A percentile compares a stretch with the other conserved stretches of the same genome.
Conservation (phyloP, 768 basidiomycete genomes). For the Suillus weaverae region DNA sequence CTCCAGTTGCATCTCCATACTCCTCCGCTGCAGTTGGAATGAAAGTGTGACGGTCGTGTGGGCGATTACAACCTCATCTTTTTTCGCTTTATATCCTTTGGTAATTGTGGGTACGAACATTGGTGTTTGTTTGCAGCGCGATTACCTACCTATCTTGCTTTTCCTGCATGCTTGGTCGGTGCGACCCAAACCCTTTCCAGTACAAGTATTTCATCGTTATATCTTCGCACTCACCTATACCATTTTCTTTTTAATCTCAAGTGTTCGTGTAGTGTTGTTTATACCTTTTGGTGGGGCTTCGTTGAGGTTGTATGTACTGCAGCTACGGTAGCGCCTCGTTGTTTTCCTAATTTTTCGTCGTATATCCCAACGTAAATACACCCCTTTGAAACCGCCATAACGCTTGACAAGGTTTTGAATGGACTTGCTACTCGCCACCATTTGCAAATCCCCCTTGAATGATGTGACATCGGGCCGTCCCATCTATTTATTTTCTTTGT, state of each 20-base stretch:
- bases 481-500: background rate
- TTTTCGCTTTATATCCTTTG: slow-evolving; percentile 25
- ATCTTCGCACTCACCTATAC: slow-evolving; percentile 23
- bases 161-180: slow-evolving; percentile 4
- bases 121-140: slow-evolving; percentile 16
- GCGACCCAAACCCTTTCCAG: slow-evolving; percentile 2
- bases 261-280: slow-evolving; percentile 23
- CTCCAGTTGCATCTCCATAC: slow-evolving; percentile 43
- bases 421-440: background rate
- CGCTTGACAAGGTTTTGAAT: background rate
- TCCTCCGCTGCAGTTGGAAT: slow-evolving; percentile 50
- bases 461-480: background rate
- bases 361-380: slow-evolving; percentile 6
- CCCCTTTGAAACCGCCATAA: background rate
- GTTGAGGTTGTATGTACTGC: slow-evolving; percentile 16
- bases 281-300: slow-evolving; percentile 16
- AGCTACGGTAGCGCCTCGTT: slow-evolving; percentile 15
- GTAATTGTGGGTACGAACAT: slow-evolving; percentile 28
- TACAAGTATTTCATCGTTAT: slow-evolving; percentile 15
- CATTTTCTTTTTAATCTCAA: slow-evolving; percentile 20
- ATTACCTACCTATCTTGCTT: background rate
- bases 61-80: slow-evolving; percentile 9
- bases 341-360: slow-evolving; percentile 19
- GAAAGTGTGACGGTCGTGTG: slow-evolving; percentile 34
- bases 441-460: background rate